These are phyloP conservation scores for Scedosporium apiospermum DNA, from an alignment of 2,329 filamentous ascomycete genomes.

Conservation along the genomic window DNA sequence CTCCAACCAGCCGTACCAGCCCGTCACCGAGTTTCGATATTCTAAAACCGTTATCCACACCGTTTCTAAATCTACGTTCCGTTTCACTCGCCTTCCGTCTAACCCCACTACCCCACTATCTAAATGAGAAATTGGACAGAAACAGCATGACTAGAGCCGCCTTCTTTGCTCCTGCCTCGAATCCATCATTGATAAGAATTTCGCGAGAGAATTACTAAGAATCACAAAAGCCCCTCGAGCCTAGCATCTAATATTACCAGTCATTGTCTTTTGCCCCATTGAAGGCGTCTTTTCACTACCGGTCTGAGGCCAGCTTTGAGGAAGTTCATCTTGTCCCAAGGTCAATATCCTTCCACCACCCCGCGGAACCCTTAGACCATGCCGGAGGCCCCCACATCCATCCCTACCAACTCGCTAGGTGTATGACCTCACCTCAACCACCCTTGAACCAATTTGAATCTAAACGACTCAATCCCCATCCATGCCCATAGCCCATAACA, in stretches of 20 bases:
- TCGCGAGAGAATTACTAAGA: background rate
- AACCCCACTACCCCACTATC: no score
- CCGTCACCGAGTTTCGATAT: no score
- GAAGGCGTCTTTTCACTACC: background rate
- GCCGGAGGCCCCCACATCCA: background rate
- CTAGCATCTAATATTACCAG: background rate
- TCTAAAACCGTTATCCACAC: background rate
- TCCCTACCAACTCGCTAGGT: background rate
- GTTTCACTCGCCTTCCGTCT: background rate
- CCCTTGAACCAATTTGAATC: background rate
- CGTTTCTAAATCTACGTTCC: background rate
- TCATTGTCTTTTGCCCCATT: background rate
- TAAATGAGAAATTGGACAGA: no score
- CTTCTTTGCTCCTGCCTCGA: no score
- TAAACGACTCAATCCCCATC: background rate
- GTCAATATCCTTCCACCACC: background rate
- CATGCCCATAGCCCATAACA: background rate
- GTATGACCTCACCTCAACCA: background rate
- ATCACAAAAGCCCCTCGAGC: background rate
- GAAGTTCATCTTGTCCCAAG: background rate
- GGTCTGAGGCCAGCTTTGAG: background rate
- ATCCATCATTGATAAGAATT: background rate
- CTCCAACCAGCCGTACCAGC: no score
- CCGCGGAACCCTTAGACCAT: background rate
- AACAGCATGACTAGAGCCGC: background rate